phyloP scores from a whole-genome alignment of 2,329 filamentous ascomycete genomes.

The Colletotrichum lini region DNA sequence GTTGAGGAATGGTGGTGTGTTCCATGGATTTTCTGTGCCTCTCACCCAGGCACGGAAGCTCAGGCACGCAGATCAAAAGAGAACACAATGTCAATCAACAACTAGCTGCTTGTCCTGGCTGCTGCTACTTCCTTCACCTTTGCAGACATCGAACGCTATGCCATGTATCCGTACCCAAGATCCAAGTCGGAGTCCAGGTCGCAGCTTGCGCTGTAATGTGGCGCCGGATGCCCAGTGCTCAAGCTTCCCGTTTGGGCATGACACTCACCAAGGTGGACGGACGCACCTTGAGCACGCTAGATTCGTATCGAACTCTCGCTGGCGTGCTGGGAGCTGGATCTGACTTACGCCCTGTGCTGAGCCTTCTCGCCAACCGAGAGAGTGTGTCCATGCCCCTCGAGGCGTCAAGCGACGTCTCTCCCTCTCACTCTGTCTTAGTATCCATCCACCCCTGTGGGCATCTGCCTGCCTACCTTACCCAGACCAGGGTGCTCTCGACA shows the following conservation, averaged over 20 bases:
- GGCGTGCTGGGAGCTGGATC: slow-evolving; percentile 31
- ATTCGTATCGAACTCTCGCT: slow-evolving; percentile 7
- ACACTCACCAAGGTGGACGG: slow-evolving; percentile 13
- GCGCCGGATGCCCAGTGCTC: slow-evolving; percentile 36
- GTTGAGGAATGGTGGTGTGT: no score
- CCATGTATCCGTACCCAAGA: not conserved
- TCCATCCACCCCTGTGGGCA: slow-evolving; percentile 1
- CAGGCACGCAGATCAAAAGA: slow-evolving; percentile 7
- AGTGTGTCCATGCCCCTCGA: not conserved
- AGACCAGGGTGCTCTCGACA: slow-evolving; percentile 22
- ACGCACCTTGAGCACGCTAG: slow-evolving; percentile 19
- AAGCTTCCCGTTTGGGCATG: slow-evolving; percentile 33
- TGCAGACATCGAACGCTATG: not conserved
- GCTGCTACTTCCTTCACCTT: no score
- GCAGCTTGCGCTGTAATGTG: slow-evolving; percentile 32
- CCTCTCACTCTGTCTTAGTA: not conserved
- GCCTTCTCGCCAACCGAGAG: not conserved
- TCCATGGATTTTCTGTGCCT: no score
- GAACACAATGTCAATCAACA: not conserved
- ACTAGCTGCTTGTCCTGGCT: no score
- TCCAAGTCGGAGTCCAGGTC: not conserved
- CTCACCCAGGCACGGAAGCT: slow-evolving; percentile 8
- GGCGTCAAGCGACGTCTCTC: not conserved
- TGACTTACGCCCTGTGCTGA: slow-evolving; percentile 37
- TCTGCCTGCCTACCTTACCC: slow-evolving; percentile 21